phyloP scores from a whole-genome alignment of 495 filamentous ascomycete species.

The Neurospora sublineolata region DNA sequence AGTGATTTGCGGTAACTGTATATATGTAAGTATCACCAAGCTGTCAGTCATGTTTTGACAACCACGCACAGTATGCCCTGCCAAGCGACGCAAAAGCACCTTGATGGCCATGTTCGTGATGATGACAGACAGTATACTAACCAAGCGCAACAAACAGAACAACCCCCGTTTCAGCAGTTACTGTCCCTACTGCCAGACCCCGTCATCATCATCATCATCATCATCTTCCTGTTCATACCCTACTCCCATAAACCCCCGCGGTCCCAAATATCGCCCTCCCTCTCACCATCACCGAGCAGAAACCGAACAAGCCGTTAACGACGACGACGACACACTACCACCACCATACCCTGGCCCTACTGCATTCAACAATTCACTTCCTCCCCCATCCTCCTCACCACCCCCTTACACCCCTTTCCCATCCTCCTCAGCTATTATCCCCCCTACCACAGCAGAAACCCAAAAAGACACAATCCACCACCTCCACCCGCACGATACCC shows the following conservation, averaged over 20 bases:
- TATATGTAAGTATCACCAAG: slow-evolving; percentile 33
- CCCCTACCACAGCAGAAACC: background rate
- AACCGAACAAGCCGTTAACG: slow-evolving; percentile 24
- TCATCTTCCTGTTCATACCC: slow-evolving; percentile 17
- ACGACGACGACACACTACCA: slow-evolving; percentile 27
- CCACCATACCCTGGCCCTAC: slow-evolving; percentile 37
- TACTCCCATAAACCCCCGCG: slow-evolving; percentile 20
- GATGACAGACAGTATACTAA: background rate
- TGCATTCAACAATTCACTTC: slow-evolving; percentile 4
- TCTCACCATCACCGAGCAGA: slow-evolving; percentile 22
- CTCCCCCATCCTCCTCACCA: slow-evolving; percentile 27
- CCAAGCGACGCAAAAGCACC: background rate
- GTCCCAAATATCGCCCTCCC: slow-evolving; percentile 4
- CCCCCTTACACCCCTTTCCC: slow-evolving; percentile 20
- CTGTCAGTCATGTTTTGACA: background rate
- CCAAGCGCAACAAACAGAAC: slow-evolving; percentile 23
- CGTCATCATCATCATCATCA: slow-evolving; percentile 31
- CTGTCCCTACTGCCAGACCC: slow-evolving; percentile 46
- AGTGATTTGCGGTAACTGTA: slow-evolving; percentile 56
- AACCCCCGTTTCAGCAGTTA: slow-evolving; percentile 61
- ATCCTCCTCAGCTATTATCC: background rate
- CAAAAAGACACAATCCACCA: slow-evolving; percentile 56
- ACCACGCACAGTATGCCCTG: background rate
- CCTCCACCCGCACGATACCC: slow-evolving; percentile 48
- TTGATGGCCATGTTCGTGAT: background rate